Percentiles rank a stretch among this genome's conserved stretches.
phyloP scores from a whole-genome alignment of 305 asterid genomes.

The Fraxinus dipetala region DNA sequence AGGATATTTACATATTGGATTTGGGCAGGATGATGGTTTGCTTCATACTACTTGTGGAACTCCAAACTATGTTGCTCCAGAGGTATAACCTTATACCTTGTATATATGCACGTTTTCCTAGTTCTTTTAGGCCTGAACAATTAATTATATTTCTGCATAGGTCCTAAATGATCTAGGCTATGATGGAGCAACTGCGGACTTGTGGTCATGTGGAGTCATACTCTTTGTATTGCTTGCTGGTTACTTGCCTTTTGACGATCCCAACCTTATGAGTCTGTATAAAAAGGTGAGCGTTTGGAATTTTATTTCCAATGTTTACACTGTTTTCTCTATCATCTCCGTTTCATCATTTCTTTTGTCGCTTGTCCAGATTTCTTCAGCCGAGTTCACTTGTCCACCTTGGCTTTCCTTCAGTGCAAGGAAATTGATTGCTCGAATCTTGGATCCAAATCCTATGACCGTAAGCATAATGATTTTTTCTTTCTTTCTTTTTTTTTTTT shows the following conservation, averaged over 20 bases:
- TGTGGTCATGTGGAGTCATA: constrained; percentile 97
- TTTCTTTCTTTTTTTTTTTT: neutral
- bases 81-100: constrained; percentile 34
- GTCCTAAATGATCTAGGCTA: constrained; percentile 78
- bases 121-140: constrained; percentile 3
- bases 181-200: constrained; percentile 82
- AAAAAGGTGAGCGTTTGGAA: constrained; percentile 59
- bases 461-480: constrained; percentile 35
- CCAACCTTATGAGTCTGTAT: constrained; percentile 49
- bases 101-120: neutral
- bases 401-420: constrained; percentile 88
- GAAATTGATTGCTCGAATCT: constrained; percentile 69
- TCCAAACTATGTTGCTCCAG: constrained; percentile 85
- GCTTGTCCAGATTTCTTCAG: constrained; percentile 62
- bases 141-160: constrained; percentile 34
- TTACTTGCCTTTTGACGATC: constrained; percentile 81
- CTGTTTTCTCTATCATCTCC: neutral
- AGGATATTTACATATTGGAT: neutral
- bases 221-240: constrained; percentile 89
- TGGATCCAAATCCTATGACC: constrained; percentile 85
- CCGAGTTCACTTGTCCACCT: constrained; percentile 89
- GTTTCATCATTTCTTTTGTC: constrained; percentile 19
- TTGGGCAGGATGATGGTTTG: constrained; percentile 62
- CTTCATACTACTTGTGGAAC: constrained; percentile 81
- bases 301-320: neutral